A percentile compares a stretch with the other conserved stretches of the same genome.
These are phyloP conservation scores for Lasiosphaeria hispida DNA, from an alignment of 495 filamentous ascomycete genomes.

Conservation along the genomic window DNA sequence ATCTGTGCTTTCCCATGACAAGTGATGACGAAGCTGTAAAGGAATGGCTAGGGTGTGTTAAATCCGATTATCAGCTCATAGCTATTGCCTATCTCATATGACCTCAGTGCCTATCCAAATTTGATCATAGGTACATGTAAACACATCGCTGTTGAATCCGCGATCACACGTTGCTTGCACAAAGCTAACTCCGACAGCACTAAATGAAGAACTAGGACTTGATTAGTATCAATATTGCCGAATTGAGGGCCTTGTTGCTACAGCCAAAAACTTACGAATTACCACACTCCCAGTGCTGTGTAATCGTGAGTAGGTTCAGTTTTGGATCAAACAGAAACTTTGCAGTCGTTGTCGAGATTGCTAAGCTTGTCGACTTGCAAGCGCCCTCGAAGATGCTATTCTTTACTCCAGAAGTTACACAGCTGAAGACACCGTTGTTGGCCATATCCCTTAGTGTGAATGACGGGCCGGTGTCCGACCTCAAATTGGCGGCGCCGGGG, in stretches of 20 bases:
- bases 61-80: too few species aligned
- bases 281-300: constrained; percentile 33
- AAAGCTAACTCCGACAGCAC: constrained; percentile 30
- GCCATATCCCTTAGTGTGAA: constrained; percentile 34
- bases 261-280: constrained; percentile 27
- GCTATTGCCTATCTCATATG: too few species aligned
- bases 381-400: constrained; percentile 25
- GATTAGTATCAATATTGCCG: neutral
- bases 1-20: too few species aligned
- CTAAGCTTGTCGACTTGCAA: constrained; percentile 13
- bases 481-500: constrained; percentile 22
- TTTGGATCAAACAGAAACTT: constrained; percentile 33
- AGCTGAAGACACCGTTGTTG: constrained; percentile 28
- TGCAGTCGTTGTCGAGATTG: constrained; percentile 17
- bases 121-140: constrained; percentile 33
- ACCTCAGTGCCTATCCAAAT: constrained; percentile 39
- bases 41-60: too few species aligned
- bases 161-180: constrained; percentile 37
- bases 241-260: neutral
- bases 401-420: constrained; percentile 21
- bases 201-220: constrained; percentile 24
- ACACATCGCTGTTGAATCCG: constrained; percentile 24
- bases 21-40: too few species aligned
- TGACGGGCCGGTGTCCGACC: constrained; percentile 34
- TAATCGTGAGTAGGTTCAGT: constrained; percentile 32